These are phyloP conservation scores for Stropharia rugosoannulata DNA, from an alignment of 768 basidiomycete species.

Conservation along the genomic window DNA sequence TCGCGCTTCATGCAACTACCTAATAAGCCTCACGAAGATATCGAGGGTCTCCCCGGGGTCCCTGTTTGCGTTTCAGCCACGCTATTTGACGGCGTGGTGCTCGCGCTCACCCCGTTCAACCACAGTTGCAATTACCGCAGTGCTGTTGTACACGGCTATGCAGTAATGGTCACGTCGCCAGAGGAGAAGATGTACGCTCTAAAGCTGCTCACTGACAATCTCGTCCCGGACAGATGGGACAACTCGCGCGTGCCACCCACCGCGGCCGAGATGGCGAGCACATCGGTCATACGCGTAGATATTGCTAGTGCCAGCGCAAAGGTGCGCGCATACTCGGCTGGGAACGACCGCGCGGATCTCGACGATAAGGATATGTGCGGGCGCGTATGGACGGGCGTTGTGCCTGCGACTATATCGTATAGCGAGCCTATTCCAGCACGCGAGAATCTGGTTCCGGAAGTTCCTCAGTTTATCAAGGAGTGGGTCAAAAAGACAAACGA, in stretches of 20 bases:
- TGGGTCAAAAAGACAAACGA: slow-evolving; percentile 14
- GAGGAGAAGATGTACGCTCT: slow-evolving; percentile 25
- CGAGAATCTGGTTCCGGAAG: slow-evolving; percentile 15
- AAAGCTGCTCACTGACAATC: slow-evolving; percentile 21
- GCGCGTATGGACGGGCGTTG: slow-evolving; percentile 25
- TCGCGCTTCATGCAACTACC: slow-evolving; percentile 22
- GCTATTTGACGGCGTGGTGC: slow-evolving; percentile 25
- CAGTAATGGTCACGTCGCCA: slow-evolving; percentile 14
- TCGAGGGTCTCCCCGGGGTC: slow-evolving; percentile 15
- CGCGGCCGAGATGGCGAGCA: slow-evolving; percentile 21
- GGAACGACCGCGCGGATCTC: slow-evolving; percentile 23
- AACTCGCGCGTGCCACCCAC: slow-evolving; percentile 26
- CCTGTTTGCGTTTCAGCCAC: slow-evolving; percentile 26
- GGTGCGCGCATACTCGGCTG: slow-evolving; percentile 17
- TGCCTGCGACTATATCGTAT: slow-evolving; percentile 15
- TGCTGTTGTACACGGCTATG: slow-evolving; percentile 25
- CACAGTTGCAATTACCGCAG: slow-evolving; percentile 28
- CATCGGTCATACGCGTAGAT: slow-evolving; percentile 23
- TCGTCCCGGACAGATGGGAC: slow-evolving; percentile 21
- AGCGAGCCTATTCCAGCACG: slow-evolving; percentile 17
- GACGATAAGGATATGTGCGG: slow-evolving; percentile 13
- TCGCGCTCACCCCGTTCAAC: slow-evolving; percentile 27
- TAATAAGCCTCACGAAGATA: slow-evolving; percentile 4
- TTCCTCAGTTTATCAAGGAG: slow-evolving; percentile 14
- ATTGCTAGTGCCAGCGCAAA: slow-evolving; percentile 29